A percentile compares a stretch with the other conserved stretches of the same genome.
phyloP scores from a whole-genome alignment of 2,329 filamentous ascomycete genomes.

The Xylariaceae sp. region DNA sequence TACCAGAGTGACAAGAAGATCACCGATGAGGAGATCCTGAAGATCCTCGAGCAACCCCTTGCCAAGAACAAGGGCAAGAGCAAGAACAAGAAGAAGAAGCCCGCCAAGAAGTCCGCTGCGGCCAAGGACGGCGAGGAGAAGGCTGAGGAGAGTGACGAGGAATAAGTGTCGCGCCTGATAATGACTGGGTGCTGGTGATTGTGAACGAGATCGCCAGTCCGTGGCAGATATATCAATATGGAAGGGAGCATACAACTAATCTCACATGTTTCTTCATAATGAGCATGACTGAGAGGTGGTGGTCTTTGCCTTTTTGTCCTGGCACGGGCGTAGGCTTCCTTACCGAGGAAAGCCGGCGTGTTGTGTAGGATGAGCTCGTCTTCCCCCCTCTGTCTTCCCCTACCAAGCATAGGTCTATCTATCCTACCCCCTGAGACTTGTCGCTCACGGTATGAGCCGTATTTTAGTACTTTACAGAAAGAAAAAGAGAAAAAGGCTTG shows the following conservation, averaged over 20 bases:
- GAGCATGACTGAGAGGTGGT: constrained; percentile 2
- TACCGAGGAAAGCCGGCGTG: constrained; percentile 10
- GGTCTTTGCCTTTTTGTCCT: constrained; percentile 2
- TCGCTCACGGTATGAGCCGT: constrained; percentile 7
- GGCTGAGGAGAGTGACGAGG: constrained; percentile 25
- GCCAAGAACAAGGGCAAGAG: constrained; percentile 84
- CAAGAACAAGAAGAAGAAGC: constrained; percentile 84
- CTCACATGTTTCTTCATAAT: constrained; percentile 8
- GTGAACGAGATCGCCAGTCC: constrained; percentile 5
- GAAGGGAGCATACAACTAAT: constrained; percentile 2
- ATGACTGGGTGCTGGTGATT: not conserved
- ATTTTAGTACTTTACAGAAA: constrained; percentile 16
- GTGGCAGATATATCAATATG: constrained; percentile 3
- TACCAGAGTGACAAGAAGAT: constrained; percentile 98
- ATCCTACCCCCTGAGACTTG: constrained; percentile 1
- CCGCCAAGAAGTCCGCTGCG: constrained; percentile 48
- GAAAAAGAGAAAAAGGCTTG: constrained; percentile 16
- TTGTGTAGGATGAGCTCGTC: constrained; percentile 6
- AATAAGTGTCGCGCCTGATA: constrained; percentile 19
- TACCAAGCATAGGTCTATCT: constrained; percentile 3
- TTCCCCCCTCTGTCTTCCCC: not conserved
- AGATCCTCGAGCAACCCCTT: constrained; percentile 86
- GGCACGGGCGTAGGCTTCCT: constrained; percentile 4
- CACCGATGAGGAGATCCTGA: constrained; percentile 87
- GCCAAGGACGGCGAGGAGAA: constrained; percentile 20